Percentiles rank a stretch among this genome's conserved stretches.
Conservation (phyloP, 345 rosid genomes). For the Psidium guajava region DNA sequence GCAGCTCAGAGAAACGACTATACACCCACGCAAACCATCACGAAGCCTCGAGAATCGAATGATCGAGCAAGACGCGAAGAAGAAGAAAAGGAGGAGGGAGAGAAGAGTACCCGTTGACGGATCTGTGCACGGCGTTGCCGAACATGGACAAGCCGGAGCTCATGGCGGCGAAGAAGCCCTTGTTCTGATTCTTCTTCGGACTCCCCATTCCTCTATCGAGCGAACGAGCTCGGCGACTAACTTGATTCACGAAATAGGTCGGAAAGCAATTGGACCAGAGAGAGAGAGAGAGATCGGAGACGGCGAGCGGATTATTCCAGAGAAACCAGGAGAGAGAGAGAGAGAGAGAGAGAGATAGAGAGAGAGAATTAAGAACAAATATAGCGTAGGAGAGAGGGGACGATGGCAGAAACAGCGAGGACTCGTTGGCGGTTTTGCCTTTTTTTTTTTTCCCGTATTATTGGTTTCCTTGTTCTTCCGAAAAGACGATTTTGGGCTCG, state of each 20-base stretch:
- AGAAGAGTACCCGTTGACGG: constrained; percentile 41
- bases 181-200: constrained; percentile 37
- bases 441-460: neutral
- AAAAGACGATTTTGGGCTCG: neutral
- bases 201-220: constrained; percentile 21
- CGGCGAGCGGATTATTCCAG: neutral
- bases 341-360: neutral
- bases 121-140: constrained; percentile 60
- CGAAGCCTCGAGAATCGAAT: neutral
- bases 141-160: constrained; percentile 53
- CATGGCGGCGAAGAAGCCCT: constrained; percentile 63
- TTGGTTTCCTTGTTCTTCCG: neutral
- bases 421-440: neutral
- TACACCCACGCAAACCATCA: neutral
- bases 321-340: neutral
- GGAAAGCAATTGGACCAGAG: neutral
- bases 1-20: neutral
- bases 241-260: neutral
- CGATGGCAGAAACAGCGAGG: neutral
- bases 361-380: neutral
- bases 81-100: neutral
- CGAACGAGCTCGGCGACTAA: neutral
- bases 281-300: neutral
- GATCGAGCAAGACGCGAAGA: neutral
- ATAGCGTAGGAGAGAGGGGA: neutral